Evolutionary conservation across 1,284 basidiomycete species (phyloP).

Genomic region (Marasmius fiardii): DNA sequence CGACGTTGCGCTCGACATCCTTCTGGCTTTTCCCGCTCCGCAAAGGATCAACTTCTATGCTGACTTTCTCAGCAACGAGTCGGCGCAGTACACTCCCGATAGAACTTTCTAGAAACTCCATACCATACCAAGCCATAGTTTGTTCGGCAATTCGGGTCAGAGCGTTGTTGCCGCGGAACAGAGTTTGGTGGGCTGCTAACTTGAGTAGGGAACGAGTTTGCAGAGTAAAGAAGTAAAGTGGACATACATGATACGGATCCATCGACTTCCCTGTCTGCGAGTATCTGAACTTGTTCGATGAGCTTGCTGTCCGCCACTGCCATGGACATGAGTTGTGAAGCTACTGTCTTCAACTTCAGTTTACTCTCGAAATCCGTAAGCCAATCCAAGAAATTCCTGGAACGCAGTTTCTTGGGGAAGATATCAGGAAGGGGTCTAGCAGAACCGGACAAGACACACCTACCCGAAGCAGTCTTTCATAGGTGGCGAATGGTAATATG

Average conservation of each 20-base stretch:
- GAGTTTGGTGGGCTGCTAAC: slow-evolving; percentile 54
- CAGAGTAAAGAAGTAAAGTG: not conserved
- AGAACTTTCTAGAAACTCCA: slow-evolving; percentile 71
- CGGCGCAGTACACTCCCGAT: slow-evolving; percentile 66
- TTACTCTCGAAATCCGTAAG: slow-evolving; percentile 66
- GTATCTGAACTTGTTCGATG: slow-evolving; percentile 63
- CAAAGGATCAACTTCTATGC: slow-evolving; percentile 75
- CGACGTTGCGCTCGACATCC: slow-evolving; percentile 66
- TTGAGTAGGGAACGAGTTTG: slow-evolving; percentile 6
- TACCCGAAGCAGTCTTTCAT: slow-evolving; percentile 54
- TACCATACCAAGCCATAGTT: slow-evolving; percentile 74
- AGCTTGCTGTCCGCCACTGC: slow-evolving; percentile 62
- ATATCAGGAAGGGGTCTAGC: slow-evolving; percentile 7
- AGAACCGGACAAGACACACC: slow-evolving; percentile 18
- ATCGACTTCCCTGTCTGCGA: slow-evolving; percentile 66
- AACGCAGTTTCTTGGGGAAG: slow-evolving; percentile 49
- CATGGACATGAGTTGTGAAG: slow-evolving; percentile 60
- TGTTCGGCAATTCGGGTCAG: slow-evolving; percentile 80
- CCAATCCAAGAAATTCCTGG: slow-evolving; percentile 71
- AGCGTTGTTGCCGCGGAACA: slow-evolving; percentile 78
- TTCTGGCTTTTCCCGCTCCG: slow-evolving; percentile 56
- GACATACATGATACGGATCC: slow-evolving; percentile 56
- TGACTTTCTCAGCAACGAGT: slow-evolving; percentile 65
- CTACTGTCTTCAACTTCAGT: slow-evolving; percentile 59
- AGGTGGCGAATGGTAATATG: slow-evolving; percentile 61